Base-by-base conservation (phyloP, 2,329 filamentous ascomycete genomes). In the Plenodomus lindquistii region DNA sequence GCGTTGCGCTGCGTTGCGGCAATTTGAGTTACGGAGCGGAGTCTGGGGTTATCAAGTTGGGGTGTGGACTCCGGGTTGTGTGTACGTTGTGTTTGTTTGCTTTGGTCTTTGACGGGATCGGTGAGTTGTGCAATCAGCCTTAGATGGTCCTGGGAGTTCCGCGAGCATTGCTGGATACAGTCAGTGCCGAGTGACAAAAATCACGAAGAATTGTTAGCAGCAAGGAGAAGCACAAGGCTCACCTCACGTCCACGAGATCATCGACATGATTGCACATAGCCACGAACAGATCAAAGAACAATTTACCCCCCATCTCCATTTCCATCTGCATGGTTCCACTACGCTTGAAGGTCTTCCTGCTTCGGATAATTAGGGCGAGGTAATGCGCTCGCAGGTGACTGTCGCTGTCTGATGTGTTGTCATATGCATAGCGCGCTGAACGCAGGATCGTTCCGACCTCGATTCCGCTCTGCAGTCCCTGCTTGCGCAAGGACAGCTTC, bases 311-410 rank as follows among this genome's bases (percentile, higher is more conserved):
- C 75, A 85, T 85, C 81, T 96, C 90, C 92, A 97, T 97, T 81
- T 97, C 92, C 79, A 89, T 87, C 83, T 97, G 92, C 91, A 97
- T 96, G 76, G 92, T 97, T 77, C 92, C 92, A 80, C 91, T 96
- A 77, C 89, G 86, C 87, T 96, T 97, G 77, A 97, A 97, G 69
- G 91, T 96, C 81, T 91, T 91, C 75, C 93, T 90, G 82, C 89
- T 93, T 80, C 92, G 88, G 81, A 97, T 96, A 77, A 97, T 96
- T 76, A 97, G 85, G 73, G 92, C 91, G 74, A 97, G 86, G 81
- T 96, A 97, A 80, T 96, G 91, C 80, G 92, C 92, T 79, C 92
- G 91, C 75, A 97, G 86, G 69, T 87, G 85, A 71, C 88, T 93
- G 79, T 97, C 92, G 66, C 86, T 88, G 79, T 96, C 90, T 62